A percentile compares a stretch with the other conserved stretches of the same genome.
phyloP scores from a whole-genome alignment of 2,329 filamentous ascomycete genomes.

The Diaporthe destruens region DNA sequence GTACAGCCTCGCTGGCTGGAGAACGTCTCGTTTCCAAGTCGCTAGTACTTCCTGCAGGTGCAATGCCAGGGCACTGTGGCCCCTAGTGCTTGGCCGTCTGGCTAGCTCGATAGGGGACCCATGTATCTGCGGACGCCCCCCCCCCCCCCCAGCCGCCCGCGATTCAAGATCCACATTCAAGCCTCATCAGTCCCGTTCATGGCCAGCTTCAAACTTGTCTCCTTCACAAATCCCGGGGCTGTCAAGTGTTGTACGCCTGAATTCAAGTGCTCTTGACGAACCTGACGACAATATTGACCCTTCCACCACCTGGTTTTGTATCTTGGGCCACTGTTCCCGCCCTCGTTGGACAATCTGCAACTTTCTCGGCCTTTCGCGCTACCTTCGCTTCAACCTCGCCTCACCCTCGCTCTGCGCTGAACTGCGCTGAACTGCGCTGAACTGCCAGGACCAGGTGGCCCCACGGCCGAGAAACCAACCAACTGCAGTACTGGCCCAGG shows the following conservation, averaged over 20 bases:
- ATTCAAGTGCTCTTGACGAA: background rate
- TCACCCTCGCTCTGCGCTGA: background rate
- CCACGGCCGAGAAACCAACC: background rate
- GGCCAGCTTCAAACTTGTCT: constrained; percentile 22
- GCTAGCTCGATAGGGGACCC: constrained; percentile 26
- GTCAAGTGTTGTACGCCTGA: background rate
- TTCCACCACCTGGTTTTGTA: background rate
- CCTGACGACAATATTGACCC: background rate
- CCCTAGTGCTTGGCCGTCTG: background rate
- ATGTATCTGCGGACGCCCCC: constrained; percentile 18
- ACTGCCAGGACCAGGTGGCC: background rate
- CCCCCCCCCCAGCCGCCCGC: constrained; percentile 24
- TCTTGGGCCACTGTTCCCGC: background rate
- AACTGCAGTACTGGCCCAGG: background rate
- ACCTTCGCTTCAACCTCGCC: background rate
- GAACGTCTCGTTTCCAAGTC: background rate
- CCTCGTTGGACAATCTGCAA: background rate
- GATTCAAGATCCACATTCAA: constrained; percentile 28
- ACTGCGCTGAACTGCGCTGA: background rate
- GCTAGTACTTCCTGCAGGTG: constrained; percentile 11
- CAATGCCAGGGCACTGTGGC: background rate
- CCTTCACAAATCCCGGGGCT: background rate
- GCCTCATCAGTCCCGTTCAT: constrained; percentile 15
- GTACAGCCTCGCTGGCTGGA: background rate
- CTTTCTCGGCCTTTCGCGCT: background rate